A percentile compares a stretch with the other conserved stretches of the same genome.
These are phyloP conservation scores for Bonnemaisonia californica DNA, from an alignment of 31 red algal genomes.

Conservation along the genomic window DNA sequence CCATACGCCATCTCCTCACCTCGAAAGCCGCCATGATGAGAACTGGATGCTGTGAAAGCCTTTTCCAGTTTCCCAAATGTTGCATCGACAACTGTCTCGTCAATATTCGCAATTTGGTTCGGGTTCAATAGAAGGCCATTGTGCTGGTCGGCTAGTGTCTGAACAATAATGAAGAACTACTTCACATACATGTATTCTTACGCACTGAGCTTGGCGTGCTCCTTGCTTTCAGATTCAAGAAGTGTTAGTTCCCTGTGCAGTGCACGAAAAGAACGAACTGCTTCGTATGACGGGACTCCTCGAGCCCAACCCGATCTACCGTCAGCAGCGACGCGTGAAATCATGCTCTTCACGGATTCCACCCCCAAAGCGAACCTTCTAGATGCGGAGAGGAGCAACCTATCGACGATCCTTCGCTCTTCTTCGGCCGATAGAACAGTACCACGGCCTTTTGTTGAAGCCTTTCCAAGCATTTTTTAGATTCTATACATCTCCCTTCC, in stretches of 20 bases:
- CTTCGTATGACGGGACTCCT: background rate
- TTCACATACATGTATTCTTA: background rate
- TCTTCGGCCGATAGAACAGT: background rate
- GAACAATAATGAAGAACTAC: background rate
- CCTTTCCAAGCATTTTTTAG: background rate
- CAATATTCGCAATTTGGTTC: constrained; percentile 4
- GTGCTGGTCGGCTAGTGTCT: background rate
- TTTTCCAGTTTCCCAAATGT: constrained; percentile 12
- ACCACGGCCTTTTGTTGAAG: background rate
- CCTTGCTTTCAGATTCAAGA: background rate
- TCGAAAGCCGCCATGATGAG: constrained; percentile 4
- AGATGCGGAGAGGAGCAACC: background rate
- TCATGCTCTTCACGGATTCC: background rate
- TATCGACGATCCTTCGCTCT: background rate
- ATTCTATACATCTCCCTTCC: background rate
- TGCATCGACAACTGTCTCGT: constrained; percentile 28
- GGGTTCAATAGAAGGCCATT: background rate
- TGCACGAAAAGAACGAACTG: background rate
- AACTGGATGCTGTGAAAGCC: background rate
- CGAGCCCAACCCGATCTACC: too few relatives aligned
- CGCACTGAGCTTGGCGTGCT: constrained; percentile 15
- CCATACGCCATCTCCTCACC: too few relatives aligned
- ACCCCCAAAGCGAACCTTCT: background rate
- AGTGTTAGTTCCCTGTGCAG: background rate
- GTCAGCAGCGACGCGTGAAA: background rate